Conservation (phyloP, 1,139 yeast genomes). For the Diutina neorugosa region DNA sequence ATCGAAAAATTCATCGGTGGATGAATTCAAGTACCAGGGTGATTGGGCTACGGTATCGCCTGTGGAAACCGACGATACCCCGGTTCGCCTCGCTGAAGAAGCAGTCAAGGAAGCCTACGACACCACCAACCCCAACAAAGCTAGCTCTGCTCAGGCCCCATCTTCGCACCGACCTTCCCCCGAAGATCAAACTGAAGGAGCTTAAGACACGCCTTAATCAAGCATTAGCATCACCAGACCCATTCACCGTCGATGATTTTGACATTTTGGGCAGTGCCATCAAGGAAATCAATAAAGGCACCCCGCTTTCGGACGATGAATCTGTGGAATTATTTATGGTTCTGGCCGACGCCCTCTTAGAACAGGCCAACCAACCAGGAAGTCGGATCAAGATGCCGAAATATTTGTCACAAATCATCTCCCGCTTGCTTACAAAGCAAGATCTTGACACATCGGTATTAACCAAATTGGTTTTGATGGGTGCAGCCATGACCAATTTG, state of each 20-base stretch:
- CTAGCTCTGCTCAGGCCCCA: background rate
- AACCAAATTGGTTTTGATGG: background rate
- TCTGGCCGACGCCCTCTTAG: background rate
- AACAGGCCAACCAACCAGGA: background rate
- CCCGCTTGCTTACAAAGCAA: background rate
- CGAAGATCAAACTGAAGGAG: background rate
- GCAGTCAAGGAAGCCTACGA: background rate
- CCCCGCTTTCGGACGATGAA: background rate
- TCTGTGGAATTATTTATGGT: background rate
- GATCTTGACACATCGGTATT: background rate
- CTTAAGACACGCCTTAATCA: background rate
- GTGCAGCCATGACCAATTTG: background rate
- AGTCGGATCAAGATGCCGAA: background rate
- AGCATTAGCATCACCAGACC: background rate
- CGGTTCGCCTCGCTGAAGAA: background rate
- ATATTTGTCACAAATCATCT: background rate
- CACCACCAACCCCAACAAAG: background rate
- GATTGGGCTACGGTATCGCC: background rate
- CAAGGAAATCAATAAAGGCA: slow-evolving; percentile 1
- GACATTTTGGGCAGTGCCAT: background rate
- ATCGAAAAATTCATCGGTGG: background rate
- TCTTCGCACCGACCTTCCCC: slow-evolving; percentile 1
- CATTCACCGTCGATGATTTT: background rate
- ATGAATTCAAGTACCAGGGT: background rate
- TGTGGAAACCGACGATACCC: background rate